These are phyloP conservation scores for Basidioascus undulatus DNA, from an alignment of 768 basidiomycete genomes.

Conservation along the genomic window DNA sequence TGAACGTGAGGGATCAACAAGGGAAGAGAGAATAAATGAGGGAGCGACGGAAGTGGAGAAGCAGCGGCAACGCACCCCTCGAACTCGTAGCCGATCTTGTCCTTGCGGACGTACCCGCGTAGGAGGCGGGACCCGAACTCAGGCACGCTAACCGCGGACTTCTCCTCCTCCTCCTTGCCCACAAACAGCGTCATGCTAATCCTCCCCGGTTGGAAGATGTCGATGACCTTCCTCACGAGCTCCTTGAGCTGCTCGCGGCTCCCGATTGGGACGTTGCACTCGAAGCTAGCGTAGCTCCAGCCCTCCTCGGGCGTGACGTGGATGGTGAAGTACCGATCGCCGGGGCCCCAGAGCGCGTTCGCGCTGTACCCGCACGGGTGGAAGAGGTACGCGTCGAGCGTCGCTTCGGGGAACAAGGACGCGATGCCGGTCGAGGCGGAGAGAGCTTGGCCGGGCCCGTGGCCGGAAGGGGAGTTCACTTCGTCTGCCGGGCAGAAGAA, in stretches of 20 bases:
- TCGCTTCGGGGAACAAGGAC: constrained; percentile 57
- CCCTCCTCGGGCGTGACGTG: constrained; percentile 96
- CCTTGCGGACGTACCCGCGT: constrained; percentile 47
- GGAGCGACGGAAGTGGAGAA: too few relatives aligned
- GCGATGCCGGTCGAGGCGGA: constrained; percentile 55
- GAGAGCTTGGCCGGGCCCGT: constrained; percentile 28
- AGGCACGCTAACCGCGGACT: constrained; percentile 23
- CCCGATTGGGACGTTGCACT: constrained; percentile 73
- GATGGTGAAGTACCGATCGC: constrained; percentile 91
- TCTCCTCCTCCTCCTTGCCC: constrained; percentile 24
- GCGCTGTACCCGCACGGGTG: constrained; percentile 87
- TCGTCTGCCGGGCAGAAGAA: constrained; percentile 47
- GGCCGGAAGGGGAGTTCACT: too few relatives aligned
- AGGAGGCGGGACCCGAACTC: constrained; percentile 16
- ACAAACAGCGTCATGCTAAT: constrained; percentile 78
- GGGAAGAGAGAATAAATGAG: too few relatives aligned
- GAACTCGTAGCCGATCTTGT: constrained; percentile 97
- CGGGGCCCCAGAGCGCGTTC: constrained; percentile 51
- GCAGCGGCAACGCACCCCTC: constrained; percentile 43
- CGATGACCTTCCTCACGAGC: constrained; percentile 65
- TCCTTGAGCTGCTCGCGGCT: constrained; percentile 26
- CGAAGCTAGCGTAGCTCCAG: constrained; percentile 97
- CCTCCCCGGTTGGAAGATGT: constrained; percentile 73
- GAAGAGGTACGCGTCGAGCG: constrained; percentile 79
- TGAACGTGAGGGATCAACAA: too few relatives aligned